A percentile compares a stretch with the other conserved stretches of the same genome.
Evolutionary conservation across 2,329 filamentous ascomycete species (phyloP).

Genomic region (Beauveria australis): DNA sequence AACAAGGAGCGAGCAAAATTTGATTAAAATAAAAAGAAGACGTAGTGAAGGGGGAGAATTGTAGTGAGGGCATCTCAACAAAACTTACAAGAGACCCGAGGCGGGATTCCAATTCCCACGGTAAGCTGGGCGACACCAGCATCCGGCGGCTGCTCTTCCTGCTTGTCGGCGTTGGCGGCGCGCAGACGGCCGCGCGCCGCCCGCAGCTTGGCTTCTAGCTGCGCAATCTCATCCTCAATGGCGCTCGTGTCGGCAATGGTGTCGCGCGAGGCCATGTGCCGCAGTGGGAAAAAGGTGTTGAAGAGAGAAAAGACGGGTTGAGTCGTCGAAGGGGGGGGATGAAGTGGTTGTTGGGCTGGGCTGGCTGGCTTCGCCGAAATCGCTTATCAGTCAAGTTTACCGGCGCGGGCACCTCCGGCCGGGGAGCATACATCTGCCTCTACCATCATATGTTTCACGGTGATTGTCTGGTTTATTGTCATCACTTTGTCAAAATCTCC

Average conservation of each 20-base stretch:
- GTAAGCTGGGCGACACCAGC: background rate
- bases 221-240: conserved; percentile 47
- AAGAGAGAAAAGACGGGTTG: background rate
- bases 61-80: too few relatives aligned
- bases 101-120: background rate
- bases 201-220: conserved; percentile 46
- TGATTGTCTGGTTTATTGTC: too few relatives aligned
- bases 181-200: conserved; percentile 35
- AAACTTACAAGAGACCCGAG: conserved; percentile 15
- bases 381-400: background rate
- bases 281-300: background rate
- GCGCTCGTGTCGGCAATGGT: conserved; percentile 20
- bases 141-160: conserved; percentile 10
- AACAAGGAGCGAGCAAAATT: background rate
- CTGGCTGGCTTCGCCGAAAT: conserved; percentile 9
- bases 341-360: too few relatives aligned
- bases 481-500: too few relatives aligned
- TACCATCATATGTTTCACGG: too few relatives aligned
- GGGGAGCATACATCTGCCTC: background rate
- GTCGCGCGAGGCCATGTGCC: conserved; percentile 14
- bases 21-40: too few relatives aligned
- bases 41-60: too few relatives aligned
- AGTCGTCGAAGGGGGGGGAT: too few relatives aligned
- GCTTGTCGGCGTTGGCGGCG: conserved; percentile 18
- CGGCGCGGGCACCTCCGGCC: background rate